These are phyloP conservation scores for Coemansia sp. DNA, from an alignment of 192 early-diverging fungal genomes.

Conservation along the genomic window DNA sequence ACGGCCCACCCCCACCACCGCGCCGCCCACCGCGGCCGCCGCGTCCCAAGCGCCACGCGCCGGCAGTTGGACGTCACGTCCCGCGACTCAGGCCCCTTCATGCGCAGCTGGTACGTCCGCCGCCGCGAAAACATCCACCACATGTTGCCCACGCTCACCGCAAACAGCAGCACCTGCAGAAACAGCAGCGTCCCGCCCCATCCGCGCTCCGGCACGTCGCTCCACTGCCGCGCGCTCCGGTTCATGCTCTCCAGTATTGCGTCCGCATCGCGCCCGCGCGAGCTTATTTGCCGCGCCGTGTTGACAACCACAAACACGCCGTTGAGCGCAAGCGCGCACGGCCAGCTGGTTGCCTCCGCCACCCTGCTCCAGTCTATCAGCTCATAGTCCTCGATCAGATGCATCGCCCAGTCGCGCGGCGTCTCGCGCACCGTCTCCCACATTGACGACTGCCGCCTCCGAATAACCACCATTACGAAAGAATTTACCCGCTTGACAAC, in stretches of 20 bases:
- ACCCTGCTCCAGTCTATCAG: slow-evolving; percentile 46
- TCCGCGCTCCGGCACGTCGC: not conserved
- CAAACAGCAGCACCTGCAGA: slow-evolving; percentile 22
- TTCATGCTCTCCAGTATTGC: not conserved
- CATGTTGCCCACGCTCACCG: slow-evolving; percentile 32
- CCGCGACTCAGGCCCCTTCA: slow-evolving; percentile 13
- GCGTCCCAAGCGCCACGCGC: slow-evolving; percentile 26
- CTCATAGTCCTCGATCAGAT: slow-evolving; percentile 46
- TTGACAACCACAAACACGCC: slow-evolving; percentile 27
- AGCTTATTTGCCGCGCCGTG: slow-evolving; percentile 18
- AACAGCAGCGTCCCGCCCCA: slow-evolving; percentile 18
- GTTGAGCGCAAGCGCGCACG: slow-evolving; percentile 39
- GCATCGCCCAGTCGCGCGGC: slow-evolving; percentile 43
- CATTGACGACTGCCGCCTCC: slow-evolving; percentile 22
- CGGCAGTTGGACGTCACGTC: slow-evolving; percentile 24
- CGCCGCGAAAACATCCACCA: slow-evolving; percentile 27
- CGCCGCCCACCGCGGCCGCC: slow-evolving; percentile 37
- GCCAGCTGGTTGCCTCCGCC: slow-evolving; percentile 49
- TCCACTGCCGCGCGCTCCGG: not conserved
- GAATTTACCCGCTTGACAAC: no score
- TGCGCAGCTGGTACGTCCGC: slow-evolving; percentile 40
- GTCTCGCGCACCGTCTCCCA: slow-evolving; percentile 37
- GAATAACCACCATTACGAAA: slow-evolving; percentile 29
- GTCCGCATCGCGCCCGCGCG: not conserved
- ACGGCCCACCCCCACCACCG: slow-evolving; percentile 20